Percentiles rank a stretch among this genome's conserved stretches.
Conservation (phyloP, 2,329 filamentous ascomycete species). For the Neoarthrinium moseri region DNA sequence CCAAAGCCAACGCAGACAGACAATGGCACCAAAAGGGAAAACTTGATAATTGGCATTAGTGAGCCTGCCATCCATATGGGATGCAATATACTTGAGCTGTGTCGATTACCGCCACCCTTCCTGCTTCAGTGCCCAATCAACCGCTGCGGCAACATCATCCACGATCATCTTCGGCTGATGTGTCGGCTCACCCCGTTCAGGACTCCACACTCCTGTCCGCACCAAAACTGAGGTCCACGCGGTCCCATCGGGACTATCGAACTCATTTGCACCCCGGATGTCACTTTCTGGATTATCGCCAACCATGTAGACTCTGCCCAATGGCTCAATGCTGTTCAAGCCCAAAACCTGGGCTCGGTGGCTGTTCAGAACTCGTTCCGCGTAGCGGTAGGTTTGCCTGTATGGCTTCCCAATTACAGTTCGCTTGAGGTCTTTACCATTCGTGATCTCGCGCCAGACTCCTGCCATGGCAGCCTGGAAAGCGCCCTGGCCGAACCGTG, state of each 20-base stretch:
- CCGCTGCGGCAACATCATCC: conserved; percentile 73
- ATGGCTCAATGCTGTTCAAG: conserved; percentile 10
- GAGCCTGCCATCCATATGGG: too few relatives aligned
- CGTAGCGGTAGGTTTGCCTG: conserved; percentile 75
- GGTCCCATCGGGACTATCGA: conserved; percentile 63
- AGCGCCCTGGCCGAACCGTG: conserved; percentile 86
- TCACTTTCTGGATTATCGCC: conserved; percentile 90
- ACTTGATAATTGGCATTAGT: too few relatives aligned
- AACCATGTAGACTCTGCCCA: conserved; percentile 81
- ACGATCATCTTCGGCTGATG: conserved; percentile 65
- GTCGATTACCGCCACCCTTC: conserved; percentile 39
- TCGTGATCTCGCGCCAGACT: conserved; percentile 73
- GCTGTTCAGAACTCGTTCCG: conserved; percentile 68
- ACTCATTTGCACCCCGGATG: conserved; percentile 82
- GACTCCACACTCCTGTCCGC: conserved; percentile 72
- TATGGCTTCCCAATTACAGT: conserved; percentile 83
- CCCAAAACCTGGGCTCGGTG: conserved; percentile 54
- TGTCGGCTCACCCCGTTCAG: conserved; percentile 46
- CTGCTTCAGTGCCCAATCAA: conserved; percentile 70
- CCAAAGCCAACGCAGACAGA: too few relatives aligned
- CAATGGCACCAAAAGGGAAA: too few relatives aligned
- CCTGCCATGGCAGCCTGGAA: conserved; percentile 82
- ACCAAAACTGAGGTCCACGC: conserved; percentile 78
- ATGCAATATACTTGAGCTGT: too few relatives aligned
- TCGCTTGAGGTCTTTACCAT: conserved; percentile 58